phyloP scores from a whole-genome alignment of 2,329 filamentous ascomycete genomes.

The Botrytis tulipae region DNA sequence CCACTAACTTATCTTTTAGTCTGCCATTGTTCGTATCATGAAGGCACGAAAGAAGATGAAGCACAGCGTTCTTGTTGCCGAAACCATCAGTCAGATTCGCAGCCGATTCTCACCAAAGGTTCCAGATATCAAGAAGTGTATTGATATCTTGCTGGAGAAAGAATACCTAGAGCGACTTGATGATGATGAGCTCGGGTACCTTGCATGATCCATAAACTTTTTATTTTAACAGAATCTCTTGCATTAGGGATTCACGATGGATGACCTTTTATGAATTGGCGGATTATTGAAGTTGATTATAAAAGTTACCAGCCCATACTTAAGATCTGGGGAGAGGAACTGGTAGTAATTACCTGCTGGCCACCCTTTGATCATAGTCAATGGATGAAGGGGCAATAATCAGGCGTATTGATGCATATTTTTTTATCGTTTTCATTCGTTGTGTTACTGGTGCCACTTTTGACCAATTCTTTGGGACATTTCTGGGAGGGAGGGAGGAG shows the following conservation, averaged over 20 bases:
- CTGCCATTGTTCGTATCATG: conserved; percentile 98
- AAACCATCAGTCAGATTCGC: conserved; percentile 94
- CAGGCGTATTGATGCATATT: conserved; percentile 16
- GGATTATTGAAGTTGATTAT: conserved; percentile 16
- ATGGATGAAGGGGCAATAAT: conserved; percentile 5
- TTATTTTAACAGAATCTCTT: conserved; percentile 7
- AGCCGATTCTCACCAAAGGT: conserved; percentile 91
- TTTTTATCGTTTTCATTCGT: conserved; percentile 8
- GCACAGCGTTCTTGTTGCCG: conserved; percentile 88
- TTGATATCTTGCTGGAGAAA: conserved; percentile 97
- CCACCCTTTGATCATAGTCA: conserved; percentile 4
- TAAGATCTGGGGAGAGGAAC: not conserved
- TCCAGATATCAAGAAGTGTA: conserved; percentile 98
- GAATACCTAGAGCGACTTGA: conserved; percentile 96
- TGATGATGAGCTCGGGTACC: conserved; percentile 89
- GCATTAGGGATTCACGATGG: not conserved
- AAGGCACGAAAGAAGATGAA: conserved; percentile 99
- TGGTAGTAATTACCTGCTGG: conserved; percentile 10
- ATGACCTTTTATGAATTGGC: conserved; percentile 19
- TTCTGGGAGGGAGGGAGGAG: not conserved
- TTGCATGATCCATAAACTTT: conserved; percentile 61
- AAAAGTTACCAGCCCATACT: conserved; percentile 11
- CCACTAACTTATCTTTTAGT: conserved; percentile 55
- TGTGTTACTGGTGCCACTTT: conserved; percentile 7
- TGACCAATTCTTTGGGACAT: conserved; percentile 6